A percentile compares a stretch with the other conserved stretches of the same genome.
Evolutionary conservation across 495 filamentous ascomycete species (phyloP).

Genomic region (Penicillium cosmopolitanum): DNA sequence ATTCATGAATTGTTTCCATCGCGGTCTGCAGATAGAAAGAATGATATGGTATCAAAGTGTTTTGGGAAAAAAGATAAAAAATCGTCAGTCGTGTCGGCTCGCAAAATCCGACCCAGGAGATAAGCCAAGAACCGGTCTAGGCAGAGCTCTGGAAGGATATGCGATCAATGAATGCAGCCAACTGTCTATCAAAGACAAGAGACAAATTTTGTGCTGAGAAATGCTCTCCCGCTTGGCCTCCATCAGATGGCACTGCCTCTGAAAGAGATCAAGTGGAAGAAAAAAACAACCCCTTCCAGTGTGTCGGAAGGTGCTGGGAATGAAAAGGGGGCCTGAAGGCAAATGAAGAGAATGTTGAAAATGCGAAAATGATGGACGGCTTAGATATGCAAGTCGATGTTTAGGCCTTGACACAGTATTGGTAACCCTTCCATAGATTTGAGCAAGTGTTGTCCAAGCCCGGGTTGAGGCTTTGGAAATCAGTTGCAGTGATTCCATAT

Average conservation of each 20-base stretch:
- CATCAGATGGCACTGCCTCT: slow-evolving; percentile 1
- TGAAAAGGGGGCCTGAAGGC: neutral
- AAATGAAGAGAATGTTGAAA: slow-evolving; percentile 3
- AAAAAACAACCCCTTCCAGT: neutral
- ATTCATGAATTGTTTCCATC: neutral
- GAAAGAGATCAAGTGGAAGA: neutral
- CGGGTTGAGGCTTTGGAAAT: slow-evolving; percentile 44
- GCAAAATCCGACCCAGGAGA: neutral
- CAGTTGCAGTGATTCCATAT: slow-evolving; percentile 28
- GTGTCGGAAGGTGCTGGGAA: neutral
- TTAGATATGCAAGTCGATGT: neutral
- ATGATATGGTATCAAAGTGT: slow-evolving; percentile 3
- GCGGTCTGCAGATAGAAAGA: slow-evolving; percentile 3
- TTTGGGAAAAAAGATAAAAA: neutral
- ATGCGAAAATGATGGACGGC: slow-evolving; percentile 4
- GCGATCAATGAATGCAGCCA: slow-evolving; percentile 2
- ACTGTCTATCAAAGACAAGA: slow-evolving; percentile 4
- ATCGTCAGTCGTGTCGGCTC: slow-evolving; percentile 6
- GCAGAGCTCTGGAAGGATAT: neutral
- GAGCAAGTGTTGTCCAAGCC: slow-evolving; percentile 39
- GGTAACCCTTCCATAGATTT: slow-evolving; percentile 46
- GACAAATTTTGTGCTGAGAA: slow-evolving; percentile 9
- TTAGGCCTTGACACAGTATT: slow-evolving; percentile 40
- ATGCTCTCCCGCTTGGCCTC: neutral
- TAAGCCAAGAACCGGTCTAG: neutral